Evolutionary conservation across 768 basidiomycete genomes (phyloP), one percentile per base, ranked within the genome.

Genomic region (Rubroboletus pulcherrimus): DNA sequence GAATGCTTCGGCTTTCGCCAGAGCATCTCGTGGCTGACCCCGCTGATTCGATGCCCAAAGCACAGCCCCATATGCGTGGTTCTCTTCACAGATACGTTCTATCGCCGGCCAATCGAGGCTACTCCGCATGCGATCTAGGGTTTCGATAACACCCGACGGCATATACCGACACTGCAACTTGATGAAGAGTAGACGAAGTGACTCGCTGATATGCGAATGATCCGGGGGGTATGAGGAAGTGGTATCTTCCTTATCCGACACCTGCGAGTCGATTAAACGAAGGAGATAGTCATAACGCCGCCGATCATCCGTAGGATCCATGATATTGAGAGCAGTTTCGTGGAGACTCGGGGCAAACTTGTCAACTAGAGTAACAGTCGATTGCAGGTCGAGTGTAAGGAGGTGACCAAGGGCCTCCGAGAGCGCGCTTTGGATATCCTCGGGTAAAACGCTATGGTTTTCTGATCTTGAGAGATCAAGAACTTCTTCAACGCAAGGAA

Each of bases 231-330:
- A 55, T 12, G 60, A 66, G 11, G 58, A 60, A 38, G 66, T 61
- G 12, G 54, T 46, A 5, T 60, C 55, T 31, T 79, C 78, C 31
- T 73, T 74, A 7, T 84, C 79, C 17, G 79, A 76, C 2, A 65
- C 58, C 43, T 69, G 69, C 17, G 74, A 73, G 17, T 85, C 80
- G 15, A 96, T 74, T 7, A 99, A 77, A 61, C 79, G 80, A 12
- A 80, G 81, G 7, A 98, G 82, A 71, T 99, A 99, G 8, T 80
- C 74, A 59, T 89, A 88, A 54, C 85, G 85, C 46, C 80, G 77
- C 42, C 74, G 75, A 38, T 84, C 79, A 7, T 71, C 74, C 19
- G 73, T 64, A 0, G 75, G 66, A 12, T 70, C 73, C 29, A 95
- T 72, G 14, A 61, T 63, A 10, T 77, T 67, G 45, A 97, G 66